Evolutionary conservation across 1,284 basidiomycete species (phyloP).

Genomic region (Athelia sp.): DNA sequence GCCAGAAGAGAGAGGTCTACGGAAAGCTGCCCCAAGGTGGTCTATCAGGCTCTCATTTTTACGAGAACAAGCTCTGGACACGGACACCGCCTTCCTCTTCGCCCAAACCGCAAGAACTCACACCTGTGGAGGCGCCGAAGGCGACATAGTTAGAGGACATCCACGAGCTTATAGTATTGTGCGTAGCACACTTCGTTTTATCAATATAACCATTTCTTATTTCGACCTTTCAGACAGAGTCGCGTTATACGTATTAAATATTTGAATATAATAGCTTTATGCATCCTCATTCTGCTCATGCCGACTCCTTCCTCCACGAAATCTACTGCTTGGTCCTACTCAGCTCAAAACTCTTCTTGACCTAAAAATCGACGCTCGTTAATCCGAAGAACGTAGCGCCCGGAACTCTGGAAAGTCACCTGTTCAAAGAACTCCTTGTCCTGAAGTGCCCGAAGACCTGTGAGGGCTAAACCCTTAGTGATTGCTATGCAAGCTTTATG

Average conservation of each 20-base stretch:
- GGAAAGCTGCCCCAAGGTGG: constrained; percentile 31
- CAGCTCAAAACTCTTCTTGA: constrained; percentile 24
- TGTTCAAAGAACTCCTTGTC: constrained; percentile 54
- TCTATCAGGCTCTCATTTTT: constrained; percentile 23
- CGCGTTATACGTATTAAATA: too few species aligned
- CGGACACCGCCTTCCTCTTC: background rate
- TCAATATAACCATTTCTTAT: too few species aligned
- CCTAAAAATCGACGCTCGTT: constrained; percentile 17
- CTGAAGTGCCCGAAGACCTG: constrained; percentile 51
- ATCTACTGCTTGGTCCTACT: background rate
- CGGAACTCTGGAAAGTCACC: constrained; percentile 28
- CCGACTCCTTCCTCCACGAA: too few species aligned
- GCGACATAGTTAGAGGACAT: too few species aligned
- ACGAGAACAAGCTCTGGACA: constrained; percentile 9
- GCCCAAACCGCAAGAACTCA: too few species aligned
- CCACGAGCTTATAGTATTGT: too few species aligned
- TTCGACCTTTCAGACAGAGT: too few species aligned
- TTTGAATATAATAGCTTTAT: too few species aligned
- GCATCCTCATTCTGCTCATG: too few species aligned
- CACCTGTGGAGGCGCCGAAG: too few species aligned
- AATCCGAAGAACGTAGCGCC: too few species aligned
- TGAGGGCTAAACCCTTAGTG: constrained; percentile 57
- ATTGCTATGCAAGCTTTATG: constrained; percentile 54
- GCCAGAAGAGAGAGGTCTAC: constrained; percentile 25
- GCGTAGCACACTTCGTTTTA: too few species aligned